Evolutionary conservation across 805 yeast species (phyloP).

Genomic region (Tanozyma kutaoensis): DNA sequence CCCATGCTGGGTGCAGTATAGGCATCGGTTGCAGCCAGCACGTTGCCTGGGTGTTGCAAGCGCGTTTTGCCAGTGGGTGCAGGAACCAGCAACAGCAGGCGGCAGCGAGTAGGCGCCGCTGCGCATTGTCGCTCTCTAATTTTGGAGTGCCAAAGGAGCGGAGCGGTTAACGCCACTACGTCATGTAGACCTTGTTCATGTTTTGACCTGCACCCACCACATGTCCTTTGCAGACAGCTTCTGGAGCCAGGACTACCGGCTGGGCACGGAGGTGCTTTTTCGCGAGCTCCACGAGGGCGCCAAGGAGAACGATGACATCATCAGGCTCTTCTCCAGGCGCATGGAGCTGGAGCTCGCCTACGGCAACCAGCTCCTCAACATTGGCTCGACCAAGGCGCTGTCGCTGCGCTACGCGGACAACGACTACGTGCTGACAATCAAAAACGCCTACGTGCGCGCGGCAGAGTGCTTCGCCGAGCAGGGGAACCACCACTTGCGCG

Average conservation of each 20-base stretch:
- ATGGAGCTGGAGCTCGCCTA: conserved; percentile 62
- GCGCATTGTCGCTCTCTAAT: neutral
- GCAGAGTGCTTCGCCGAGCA: conserved; percentile 41
- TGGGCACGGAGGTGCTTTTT: conserved; percentile 39
- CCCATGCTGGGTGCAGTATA: neutral
- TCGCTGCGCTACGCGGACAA: conserved; percentile 29
- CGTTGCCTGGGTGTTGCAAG: neutral
- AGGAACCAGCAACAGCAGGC: neutral
- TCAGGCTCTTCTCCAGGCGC: conserved; percentile 49
- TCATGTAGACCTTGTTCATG: neutral
- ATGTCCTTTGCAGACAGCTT: conserved; percentile 63
- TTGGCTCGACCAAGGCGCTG: conserved; percentile 26
- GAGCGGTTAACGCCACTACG: neutral
- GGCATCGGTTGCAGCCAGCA: neutral
- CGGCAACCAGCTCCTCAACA: conserved; percentile 37
- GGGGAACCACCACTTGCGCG: conserved; percentile 43
- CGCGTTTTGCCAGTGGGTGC: neutral
- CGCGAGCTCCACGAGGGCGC: conserved; percentile 47
- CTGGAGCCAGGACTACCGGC: conserved; percentile 58
- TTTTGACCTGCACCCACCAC: too few relatives aligned
- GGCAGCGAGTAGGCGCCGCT: neutral
- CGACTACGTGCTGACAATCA: conserved; percentile 51
- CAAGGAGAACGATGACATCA: conserved; percentile 56
- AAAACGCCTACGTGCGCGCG: conserved; percentile 48
- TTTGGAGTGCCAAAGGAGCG: neutral